Evolutionary conservation across 2,329 filamentous ascomycete species (phyloP).

Genomic region (Aspergillus novoparasiticus): DNA sequence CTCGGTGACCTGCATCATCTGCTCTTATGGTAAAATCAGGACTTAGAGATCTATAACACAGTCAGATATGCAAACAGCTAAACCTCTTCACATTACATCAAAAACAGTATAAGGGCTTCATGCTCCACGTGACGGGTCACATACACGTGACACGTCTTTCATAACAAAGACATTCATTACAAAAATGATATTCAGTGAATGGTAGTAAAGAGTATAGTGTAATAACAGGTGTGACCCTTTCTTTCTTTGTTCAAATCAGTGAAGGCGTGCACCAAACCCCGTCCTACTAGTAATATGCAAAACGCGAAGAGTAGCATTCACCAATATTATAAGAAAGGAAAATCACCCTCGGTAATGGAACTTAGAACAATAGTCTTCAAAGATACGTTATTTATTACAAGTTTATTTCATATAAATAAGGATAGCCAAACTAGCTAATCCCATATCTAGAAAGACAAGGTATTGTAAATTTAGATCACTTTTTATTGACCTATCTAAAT

Average conservation of each 20-base stretch:
- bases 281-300: not conserved
- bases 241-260: not conserved
- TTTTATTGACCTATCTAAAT: constrained; percentile 2
- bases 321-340: not conserved
- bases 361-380: not conserved
- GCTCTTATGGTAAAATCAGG: not conserved
- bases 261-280: not conserved
- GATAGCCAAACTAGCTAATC: not conserved
- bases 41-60: not conserved
- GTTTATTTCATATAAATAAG: not conserved
- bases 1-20: not conserved
- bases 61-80: not conserved
- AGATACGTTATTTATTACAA: not conserved
- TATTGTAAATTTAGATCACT: not conserved
- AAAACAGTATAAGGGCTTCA: not conserved
- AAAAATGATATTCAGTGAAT: not conserved
- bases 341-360: not conserved
- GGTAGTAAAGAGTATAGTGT: not conserved
- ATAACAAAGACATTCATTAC: not conserved
- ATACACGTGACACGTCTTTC: not conserved
- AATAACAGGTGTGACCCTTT: not conserved
- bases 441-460: not conserved
- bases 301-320: too few species aligned
- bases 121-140: not conserved
- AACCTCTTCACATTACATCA: not conserved